Base-by-base conservation (phyloP, 2,329 filamentous ascomycete species). In the Microcyclospora pomicola region DNA sequence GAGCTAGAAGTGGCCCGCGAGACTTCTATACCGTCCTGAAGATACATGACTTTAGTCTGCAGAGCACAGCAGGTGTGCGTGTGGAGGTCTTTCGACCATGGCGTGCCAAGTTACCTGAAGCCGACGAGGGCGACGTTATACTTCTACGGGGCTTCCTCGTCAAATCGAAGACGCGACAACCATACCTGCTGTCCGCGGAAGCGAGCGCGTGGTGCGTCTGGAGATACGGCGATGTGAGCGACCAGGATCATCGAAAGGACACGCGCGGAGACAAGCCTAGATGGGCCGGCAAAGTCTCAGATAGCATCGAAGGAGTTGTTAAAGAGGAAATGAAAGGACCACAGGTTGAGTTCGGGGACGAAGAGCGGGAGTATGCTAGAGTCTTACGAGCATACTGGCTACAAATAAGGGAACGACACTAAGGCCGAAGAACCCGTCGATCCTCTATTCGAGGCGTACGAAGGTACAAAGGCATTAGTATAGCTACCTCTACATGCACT, bases 171-270 rank as follows among this genome's bases (percentile, higher is more conserved):
- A 62, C 63, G 34, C 47, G 54, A 9, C 39, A 48, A 53, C n/a
- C 53, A 35, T 49, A 52, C 46, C 12, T 70, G 7, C 36, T 62
- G 7, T 66, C 62, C 27, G 54, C 50, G 1, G 64, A 66, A 5
- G 57, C 60, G 34, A 65, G 62, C 37, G 56, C 54, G 2, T 70
- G 66, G 66, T 66, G 63, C 40, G 65, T 68, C 2, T 69, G 65
- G 63, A 51, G 61, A 3, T 45, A 46, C 16, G 38, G 35, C 12
- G 44, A 53, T 41, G 31, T 31, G 12, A 31, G 39, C 36, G 9
- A 50, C 50, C 35, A 52, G 43, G 5, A 49, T 24, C 4, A 27
- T 37, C 3, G 33, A 15, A 9, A 40, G 40, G 16, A 43, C 12
- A n/a, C 5, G 14, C 14, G 9, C 9, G 9, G 14, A n/a, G 12